These are phyloP conservation scores for Candida anutae DNA, from an alignment of 1,139 yeast genomes.

Conservation along the genomic window DNA sequence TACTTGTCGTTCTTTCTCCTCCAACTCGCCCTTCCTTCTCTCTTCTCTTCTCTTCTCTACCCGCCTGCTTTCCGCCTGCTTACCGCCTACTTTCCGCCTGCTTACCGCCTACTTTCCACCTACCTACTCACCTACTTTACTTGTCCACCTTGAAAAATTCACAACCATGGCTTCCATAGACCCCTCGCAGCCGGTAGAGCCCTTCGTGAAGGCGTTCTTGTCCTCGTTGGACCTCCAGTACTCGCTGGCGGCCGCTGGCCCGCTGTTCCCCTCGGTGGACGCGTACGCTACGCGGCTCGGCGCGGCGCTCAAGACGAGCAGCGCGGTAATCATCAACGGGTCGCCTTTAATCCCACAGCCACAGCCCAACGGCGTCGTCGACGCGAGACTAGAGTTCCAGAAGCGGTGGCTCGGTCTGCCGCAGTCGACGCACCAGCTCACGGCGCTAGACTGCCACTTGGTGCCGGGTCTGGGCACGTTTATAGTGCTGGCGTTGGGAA, in stretches of 20 bases:
- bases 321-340: slow-evolving; percentile 57
- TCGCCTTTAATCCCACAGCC: slow-evolving; percentile 42
- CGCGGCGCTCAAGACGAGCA: slow-evolving; percentile 34
- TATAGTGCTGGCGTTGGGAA: slow-evolving; percentile 50
- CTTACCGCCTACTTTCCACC: too few relatives aligned
- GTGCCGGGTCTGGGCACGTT: slow-evolving; percentile 62
- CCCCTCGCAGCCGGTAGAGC: slow-evolving; percentile 40
- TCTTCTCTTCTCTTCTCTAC: too few relatives aligned
- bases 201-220: slow-evolving; percentile 33
- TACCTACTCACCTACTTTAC: too few relatives aligned
- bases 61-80: too few relatives aligned
- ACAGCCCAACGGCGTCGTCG: slow-evolving; percentile 19
- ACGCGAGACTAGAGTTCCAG: slow-evolving; percentile 52
- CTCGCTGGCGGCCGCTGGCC: slow-evolving; percentile 13
- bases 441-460: slow-evolving; percentile 58
- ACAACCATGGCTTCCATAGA: too few relatives aligned
- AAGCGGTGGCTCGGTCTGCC: slow-evolving; percentile 61
- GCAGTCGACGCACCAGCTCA: slow-evolving; percentile 51
- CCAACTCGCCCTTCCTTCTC: too few relatives aligned
- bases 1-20: too few relatives aligned
- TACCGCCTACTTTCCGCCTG: too few relatives aligned
- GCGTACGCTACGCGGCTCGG: slow-evolving; percentile 46
- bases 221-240: slow-evolving; percentile 32
- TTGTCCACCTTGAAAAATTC: too few relatives aligned
- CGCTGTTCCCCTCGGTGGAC: slow-evolving; percentile 33